Percentiles rank a stretch among this genome's conserved stretches.
Evolutionary conservation across 345 rosid species (phyloP).

Genomic region (Eucalyptus erythrocorys): DNA sequence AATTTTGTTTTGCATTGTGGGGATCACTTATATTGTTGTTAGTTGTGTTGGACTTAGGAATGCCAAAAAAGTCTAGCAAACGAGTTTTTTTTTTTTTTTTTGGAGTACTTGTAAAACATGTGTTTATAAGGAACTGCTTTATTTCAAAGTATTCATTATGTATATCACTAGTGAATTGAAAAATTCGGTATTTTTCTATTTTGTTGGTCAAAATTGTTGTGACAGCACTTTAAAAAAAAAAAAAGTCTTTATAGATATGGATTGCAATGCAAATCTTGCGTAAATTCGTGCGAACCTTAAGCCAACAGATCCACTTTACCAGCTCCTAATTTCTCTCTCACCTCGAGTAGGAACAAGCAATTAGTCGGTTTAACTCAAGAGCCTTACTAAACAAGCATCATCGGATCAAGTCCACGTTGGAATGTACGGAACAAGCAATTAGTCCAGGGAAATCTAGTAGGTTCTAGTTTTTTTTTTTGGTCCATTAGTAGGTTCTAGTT

Average conservation of each 20-base stretch:
- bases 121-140: not conserved
- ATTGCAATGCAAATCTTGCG: rapidly evolving
- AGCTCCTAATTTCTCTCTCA: not conserved
- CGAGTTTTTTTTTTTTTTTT: not conserved
- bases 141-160: not conserved
- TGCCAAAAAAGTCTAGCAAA: rapidly evolving
- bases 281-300: rapidly evolving
- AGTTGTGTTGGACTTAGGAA: rapidly evolving
- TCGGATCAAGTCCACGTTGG: rapidly evolving
- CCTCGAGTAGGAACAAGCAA: rapidly evolving
- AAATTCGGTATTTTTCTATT: rapidly evolving
- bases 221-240: not conserved
- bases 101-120: rapidly evolving
- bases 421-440: too few relatives aligned
- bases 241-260: not conserved
- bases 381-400: rapidly evolving
- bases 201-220: rapidly evolving
- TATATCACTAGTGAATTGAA: not conserved
- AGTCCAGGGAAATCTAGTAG: not conserved
- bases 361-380: rapidly evolving
- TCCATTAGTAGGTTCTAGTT: not conserved
- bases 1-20: not conserved
- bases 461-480: too few relatives aligned
- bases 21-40: rapidly evolving
- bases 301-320: rapidly evolving